Evolutionary conservation across 148 eudicot genomes (phyloP), one percentile per base, ranked within the genome.

Genomic region (Arbutus unedo): DNA sequence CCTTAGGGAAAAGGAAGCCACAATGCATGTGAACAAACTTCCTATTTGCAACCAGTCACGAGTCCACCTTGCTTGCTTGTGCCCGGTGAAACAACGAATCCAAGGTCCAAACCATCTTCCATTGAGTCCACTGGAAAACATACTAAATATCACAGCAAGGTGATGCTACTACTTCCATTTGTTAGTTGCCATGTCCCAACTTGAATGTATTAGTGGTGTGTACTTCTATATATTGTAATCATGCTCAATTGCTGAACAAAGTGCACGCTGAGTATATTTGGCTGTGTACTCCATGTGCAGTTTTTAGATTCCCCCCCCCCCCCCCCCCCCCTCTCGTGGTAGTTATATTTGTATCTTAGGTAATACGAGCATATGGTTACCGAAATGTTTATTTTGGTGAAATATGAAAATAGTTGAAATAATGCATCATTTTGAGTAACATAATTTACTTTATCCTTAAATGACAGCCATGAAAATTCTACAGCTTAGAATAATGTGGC

Each of bases 21-120:
- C 84, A 5, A 71, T 85, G 71, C 83, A 79, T 4, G 91, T 90
- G 8, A 91, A 89, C 59, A 93, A 93, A 82, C 91, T 95, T 66
- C 97, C 98, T 0, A 84, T 87, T 19, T 91, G 94, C 88, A 92
- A 83, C 89, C 91, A 90, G 54, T 82, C 88, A 4, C 88, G 85
- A 1, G 95, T 93, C 73, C 92, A 90, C 85, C 88, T 93, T 0
- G 98, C 98, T 72, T 89, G 92, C 83, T 87, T 95, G 57, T 88
- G 98, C 49, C 89, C 92, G 0, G 79, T 82, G 76, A 93, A 89
- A 79, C 89, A 47, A 45, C 49, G 86, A 76, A 81, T 81, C 47
- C 90, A 86, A 74, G 16, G 66, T 49, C 85, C 89, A 43, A 49
- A 72, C 76, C 76, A 85, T 78, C 75, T 85, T 41, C 97, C 98